Percentiles rank a stretch among this genome's conserved stretches.
Evolutionary conservation across 1,139 yeast genomes (phyloP).

Genomic region (Magnusiomyces clavatus): DNA sequence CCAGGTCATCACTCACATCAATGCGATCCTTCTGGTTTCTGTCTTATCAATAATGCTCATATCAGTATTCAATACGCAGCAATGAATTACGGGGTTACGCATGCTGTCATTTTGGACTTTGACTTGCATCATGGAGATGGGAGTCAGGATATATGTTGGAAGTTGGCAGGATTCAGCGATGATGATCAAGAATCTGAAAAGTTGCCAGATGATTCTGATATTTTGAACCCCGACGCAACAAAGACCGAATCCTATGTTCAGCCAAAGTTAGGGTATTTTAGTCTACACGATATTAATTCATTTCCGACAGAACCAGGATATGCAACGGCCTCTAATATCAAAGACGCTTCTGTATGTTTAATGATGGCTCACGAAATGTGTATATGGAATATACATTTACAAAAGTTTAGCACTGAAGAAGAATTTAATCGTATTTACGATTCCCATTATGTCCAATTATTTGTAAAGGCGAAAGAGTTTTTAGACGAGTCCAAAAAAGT

Average conservation of each 20-base stretch:
- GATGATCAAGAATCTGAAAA: slow-evolving; percentile 24
- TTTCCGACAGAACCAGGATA: slow-evolving; percentile 78
- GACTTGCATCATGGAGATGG: slow-evolving; percentile 95
- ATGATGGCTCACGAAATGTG: slow-evolving; percentile 60
- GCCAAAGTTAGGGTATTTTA: slow-evolving; percentile 60
- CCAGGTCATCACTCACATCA: slow-evolving; percentile 93
- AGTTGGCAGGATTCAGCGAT: slow-evolving; percentile 57
- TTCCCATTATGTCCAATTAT: slow-evolving; percentile 51
- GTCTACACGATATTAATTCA: slow-evolving; percentile 78
- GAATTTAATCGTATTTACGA: slow-evolving; percentile 63
- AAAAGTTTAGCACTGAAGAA: slow-evolving; percentile 51
- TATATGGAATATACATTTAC: slow-evolving; percentile 80
- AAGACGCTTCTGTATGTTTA: slow-evolving; percentile 76
- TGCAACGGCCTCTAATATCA: slow-evolving; percentile 64
- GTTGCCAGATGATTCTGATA: slow-evolving; percentile 7
- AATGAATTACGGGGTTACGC: slow-evolving; percentile 56
- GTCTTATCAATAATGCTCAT: slow-evolving; percentile 75
- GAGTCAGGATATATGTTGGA: slow-evolving; percentile 82
- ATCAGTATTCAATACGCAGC: slow-evolving; percentile 76
- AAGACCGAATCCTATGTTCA: slow-evolving; percentile 7
- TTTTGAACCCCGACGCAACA: slow-evolving; percentile 7
- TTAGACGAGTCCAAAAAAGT: slow-evolving; percentile 33
- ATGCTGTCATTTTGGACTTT: slow-evolving; percentile 75
- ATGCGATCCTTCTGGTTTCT: slow-evolving; percentile 79
- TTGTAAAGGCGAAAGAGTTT: slow-evolving; percentile 63